Evolutionary conservation across 2,329 filamentous ascomycete genomes (phyloP).

Genomic region (Colletotrichum sojae): DNA sequence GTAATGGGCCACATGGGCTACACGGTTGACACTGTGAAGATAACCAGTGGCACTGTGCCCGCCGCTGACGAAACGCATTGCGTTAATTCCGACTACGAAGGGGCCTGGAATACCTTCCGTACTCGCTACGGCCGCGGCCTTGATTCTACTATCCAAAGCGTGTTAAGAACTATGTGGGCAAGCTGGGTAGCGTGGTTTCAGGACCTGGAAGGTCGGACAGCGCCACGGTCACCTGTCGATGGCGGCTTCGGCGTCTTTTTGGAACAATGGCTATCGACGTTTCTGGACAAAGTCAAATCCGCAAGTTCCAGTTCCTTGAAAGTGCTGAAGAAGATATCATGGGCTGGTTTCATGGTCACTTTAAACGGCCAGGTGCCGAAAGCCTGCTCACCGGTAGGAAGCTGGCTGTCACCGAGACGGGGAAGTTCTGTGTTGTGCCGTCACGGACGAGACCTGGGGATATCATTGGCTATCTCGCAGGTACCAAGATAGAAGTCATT

Average conservation of each 20-base stretch:
- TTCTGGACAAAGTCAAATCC: too few relatives aligned
- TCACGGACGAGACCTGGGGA: not conserved
- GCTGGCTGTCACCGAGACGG: not conserved
- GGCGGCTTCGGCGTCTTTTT: too few relatives aligned
- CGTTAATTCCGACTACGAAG: not conserved
- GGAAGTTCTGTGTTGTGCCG: not conserved
- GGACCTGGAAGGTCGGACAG: too few relatives aligned
- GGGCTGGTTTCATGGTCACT: not conserved
- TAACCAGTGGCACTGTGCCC: not conserved
- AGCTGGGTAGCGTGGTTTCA: too few relatives aligned
- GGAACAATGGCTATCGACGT: too few relatives aligned
- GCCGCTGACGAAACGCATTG: not conserved
- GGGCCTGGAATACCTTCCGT: too few relatives aligned
- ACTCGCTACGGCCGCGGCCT: too few relatives aligned
- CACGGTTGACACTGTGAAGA: not conserved
- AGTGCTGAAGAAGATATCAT: too few relatives aligned
- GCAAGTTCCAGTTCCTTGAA: too few relatives aligned
- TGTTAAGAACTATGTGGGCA: too few relatives aligned
- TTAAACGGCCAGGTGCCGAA: not conserved
- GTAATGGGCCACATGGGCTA: slow-evolving; percentile 21
- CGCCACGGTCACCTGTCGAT: too few relatives aligned
- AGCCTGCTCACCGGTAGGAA: not conserved
- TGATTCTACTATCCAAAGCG: too few relatives aligned
- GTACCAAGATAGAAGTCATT: not conserved
- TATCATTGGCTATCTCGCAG: not conserved